These are phyloP conservation scores for Elongisporangium senticosum DNA, from an alignment of 352 stramenopile species.

Conservation along the genomic window DNA sequence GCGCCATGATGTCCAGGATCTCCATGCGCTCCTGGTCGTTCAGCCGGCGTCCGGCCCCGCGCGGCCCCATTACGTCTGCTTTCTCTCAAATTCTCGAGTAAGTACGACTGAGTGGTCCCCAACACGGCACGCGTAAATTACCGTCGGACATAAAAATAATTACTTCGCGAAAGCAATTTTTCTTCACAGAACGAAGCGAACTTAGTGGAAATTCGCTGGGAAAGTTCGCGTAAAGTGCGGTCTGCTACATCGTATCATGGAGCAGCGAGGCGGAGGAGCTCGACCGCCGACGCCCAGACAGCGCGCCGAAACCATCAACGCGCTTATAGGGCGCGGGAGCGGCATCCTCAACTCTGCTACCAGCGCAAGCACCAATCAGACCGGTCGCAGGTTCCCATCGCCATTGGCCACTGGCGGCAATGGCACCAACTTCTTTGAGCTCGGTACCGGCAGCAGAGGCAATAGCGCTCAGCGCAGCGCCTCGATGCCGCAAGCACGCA, in stretches of 20 bases:
- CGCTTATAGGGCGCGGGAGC: background rate
- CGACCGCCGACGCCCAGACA: background rate
- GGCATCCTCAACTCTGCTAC: background rate
- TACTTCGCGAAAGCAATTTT: no score
- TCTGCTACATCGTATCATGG: background rate
- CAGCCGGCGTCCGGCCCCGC: slow-evolving; percentile 68
- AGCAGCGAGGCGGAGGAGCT: background rate
- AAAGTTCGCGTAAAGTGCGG: background rate
- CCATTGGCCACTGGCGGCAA: background rate
- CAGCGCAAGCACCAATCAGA: background rate
- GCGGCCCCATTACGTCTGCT: slow-evolving; percentile 45
- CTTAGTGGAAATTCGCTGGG: no score
- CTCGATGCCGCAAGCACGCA: background rate
- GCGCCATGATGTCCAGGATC: slow-evolving; percentile 77
- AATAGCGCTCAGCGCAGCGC: background rate
- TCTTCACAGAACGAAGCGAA: no score
- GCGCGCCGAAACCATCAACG: background rate
- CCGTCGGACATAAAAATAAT: no score
- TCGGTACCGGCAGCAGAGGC: background rate
- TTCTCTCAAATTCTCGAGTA: slow-evolving; percentile 15
- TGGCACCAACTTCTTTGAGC: background rate
- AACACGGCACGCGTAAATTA: background rate
- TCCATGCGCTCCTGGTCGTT: slow-evolving; percentile 90
- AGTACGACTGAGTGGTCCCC: slow-evolving; percentile 18
- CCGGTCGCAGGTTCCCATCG: background rate